A percentile compares a stretch with the other conserved stretches of the same genome.
These are phyloP conservation scores for Saturnispora zaruensis DNA, from an alignment of 805 yeast species.

Conservation along the genomic window DNA sequence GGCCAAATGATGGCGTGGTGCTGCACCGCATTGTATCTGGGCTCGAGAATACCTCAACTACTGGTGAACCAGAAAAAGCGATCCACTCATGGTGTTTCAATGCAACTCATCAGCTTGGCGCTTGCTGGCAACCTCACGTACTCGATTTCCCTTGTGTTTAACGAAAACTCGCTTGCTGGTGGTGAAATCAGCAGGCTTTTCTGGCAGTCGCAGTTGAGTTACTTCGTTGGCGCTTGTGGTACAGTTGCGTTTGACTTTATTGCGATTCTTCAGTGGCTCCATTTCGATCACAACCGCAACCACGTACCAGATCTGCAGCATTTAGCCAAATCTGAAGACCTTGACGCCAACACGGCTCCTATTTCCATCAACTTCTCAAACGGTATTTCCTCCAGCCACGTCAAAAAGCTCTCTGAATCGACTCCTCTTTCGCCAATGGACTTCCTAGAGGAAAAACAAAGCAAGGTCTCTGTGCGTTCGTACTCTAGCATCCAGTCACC, in stretches of 20 bases:
- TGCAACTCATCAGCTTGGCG: constrained; percentile 41
- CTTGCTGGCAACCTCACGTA: constrained; percentile 42
- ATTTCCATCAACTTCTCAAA: constrained; percentile 5
- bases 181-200: constrained; percentile 30
- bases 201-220: constrained; percentile 33
- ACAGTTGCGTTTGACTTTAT: constrained; percentile 40
- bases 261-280: constrained; percentile 37
- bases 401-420: constrained; percentile 25
- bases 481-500: not conserved
- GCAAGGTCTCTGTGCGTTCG: not conserved
- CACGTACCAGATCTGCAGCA: not conserved
- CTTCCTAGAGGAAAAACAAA: constrained; percentile 21
- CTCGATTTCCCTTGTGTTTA: constrained; percentile 39
- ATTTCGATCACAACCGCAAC: constrained; percentile 20
- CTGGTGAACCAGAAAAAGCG: constrained; percentile 36
- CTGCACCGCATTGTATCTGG: constrained; percentile 40
- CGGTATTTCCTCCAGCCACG: constrained; percentile 18
- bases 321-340: not conserved
- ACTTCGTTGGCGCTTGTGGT: constrained; percentile 44
- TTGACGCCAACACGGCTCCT: not conserved
- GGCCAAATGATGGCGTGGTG: constrained; percentile 40
- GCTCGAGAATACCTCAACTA: constrained; percentile 46
- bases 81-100: constrained; percentile 45
- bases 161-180: constrained; percentile 33
- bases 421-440: constrained; percentile 32